A percentile compares a stretch with the other conserved stretches of the same genome.
Conservation (phyloP, 2,329 filamentous ascomycete species). For the Aspergillus luchuensis region DNA sequence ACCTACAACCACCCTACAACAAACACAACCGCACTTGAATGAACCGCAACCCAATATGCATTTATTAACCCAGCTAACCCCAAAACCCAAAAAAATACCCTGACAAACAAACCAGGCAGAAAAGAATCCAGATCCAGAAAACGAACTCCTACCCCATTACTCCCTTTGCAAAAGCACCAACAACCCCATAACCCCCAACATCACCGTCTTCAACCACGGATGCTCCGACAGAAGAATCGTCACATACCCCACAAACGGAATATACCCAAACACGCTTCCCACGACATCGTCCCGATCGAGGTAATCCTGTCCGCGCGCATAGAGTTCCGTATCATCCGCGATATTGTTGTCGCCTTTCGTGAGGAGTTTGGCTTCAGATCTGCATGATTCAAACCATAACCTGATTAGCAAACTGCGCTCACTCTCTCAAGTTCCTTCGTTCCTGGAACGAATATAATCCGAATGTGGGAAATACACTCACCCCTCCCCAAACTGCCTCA, state of each 20-base stretch:
- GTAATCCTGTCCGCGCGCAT: slow-evolving; percentile 83
- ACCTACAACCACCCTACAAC: no score
- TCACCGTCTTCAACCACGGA: slow-evolving; percentile 93
- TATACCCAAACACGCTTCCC: slow-evolving; percentile 86
- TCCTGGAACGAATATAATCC: no score
- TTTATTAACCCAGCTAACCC: no score
- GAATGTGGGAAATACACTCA: slow-evolving; percentile 16
- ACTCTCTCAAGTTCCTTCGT: no score
- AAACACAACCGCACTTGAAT: no score
- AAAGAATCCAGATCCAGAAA: not conserved
- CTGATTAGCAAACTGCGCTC: not conserved
- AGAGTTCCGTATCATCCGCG: slow-evolving; percentile 89
- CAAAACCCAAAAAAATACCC: not conserved
- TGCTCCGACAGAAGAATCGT: slow-evolving; percentile 95
- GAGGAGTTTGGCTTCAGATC: slow-evolving; percentile 61
- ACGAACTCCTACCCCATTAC: slow-evolving; percentile 45
- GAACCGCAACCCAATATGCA: no score
- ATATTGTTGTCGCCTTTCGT: slow-evolving; percentile 98
- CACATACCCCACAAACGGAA: slow-evolving; percentile 94
- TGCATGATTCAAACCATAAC: slow-evolving; percentile 11
- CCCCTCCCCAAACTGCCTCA: slow-evolving; percentile 64
- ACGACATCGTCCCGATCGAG: slow-evolving; percentile 84
- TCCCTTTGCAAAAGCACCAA: slow-evolving; percentile 92
- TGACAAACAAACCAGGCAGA: not conserved
- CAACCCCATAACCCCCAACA: slow-evolving; percentile 92